A percentile compares a stretch with the other conserved stretches of the same genome.
These are phyloP conservation scores for Coemansia sp. DNA, from an alignment of 192 early-diverging fungal genomes.

Conservation along the genomic window DNA sequence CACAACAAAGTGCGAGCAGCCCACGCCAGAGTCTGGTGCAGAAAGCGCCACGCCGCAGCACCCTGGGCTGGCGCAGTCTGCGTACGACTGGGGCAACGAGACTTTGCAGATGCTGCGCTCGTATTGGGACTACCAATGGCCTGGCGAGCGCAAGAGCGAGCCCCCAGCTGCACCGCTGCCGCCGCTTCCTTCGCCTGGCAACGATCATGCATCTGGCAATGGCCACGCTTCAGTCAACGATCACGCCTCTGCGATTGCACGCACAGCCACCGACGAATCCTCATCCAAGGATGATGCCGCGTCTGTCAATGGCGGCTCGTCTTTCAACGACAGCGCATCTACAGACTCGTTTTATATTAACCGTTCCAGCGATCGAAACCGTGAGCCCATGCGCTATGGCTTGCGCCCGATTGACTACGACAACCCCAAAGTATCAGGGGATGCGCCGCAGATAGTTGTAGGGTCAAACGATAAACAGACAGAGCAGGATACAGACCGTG, in stretches of 20 bases:
- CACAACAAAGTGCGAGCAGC: too few relatives aligned
- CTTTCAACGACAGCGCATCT: conserved; percentile 1
- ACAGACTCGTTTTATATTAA: conserved; percentile 31
- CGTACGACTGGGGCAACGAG: conserved; percentile 45
- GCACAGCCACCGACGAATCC: background rate
- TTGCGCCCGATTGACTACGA: conserved; percentile 13
- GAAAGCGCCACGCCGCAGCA: conserved; percentile 1
- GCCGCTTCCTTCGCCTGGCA: background rate
- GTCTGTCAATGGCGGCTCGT: background rate
- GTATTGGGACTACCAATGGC: conserved; percentile 34
- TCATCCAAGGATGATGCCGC: background rate
- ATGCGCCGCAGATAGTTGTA: conserved; percentile 2
- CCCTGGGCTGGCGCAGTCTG: conserved; percentile 20
- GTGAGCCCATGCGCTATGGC: conserved; percentile 20
- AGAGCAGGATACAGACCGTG: too few relatives aligned
- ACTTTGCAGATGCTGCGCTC: conserved; percentile 37
- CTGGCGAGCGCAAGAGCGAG: conserved; percentile 5
- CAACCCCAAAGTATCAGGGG: background rate
- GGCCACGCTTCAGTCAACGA: background rate
- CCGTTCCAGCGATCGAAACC: conserved; percentile 9
- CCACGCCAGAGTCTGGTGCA: background rate
- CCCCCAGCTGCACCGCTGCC: conserved; percentile 7
- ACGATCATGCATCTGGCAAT: background rate
- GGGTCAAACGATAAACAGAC: background rate
- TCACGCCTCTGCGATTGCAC: background rate